Conservation (phyloP, 768 basidiomycete genomes). For the Hemileccinum impolitum region DNA sequence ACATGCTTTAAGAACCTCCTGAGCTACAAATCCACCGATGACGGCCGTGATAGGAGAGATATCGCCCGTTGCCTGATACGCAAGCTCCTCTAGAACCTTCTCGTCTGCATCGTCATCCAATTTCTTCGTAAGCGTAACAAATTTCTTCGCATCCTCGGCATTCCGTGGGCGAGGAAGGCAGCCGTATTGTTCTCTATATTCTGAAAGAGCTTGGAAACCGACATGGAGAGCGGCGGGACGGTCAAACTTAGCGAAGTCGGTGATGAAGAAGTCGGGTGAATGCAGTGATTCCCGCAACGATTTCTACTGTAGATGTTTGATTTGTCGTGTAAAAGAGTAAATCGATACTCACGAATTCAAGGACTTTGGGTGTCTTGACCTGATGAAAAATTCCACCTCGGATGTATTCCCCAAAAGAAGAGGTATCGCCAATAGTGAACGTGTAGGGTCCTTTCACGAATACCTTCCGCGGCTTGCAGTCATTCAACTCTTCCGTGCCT, state of each 20-base stretch:
- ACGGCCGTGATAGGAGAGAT: slow-evolving; percentile 89
- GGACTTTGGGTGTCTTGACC: slow-evolving; percentile 97
- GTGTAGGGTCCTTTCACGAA: slow-evolving; percentile 97
- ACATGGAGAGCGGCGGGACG: slow-evolving; percentile 86
- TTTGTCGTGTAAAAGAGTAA: neutral
- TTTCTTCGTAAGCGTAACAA: slow-evolving; percentile 79
- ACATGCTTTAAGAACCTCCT: slow-evolving; percentile 95
- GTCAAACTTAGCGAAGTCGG: slow-evolving; percentile 97
- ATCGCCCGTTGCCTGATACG: slow-evolving; percentile 91
- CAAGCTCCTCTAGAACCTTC: slow-evolving; percentile 75
- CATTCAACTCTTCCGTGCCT: slow-evolving; percentile 91
- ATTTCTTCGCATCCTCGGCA: slow-evolving; percentile 64
- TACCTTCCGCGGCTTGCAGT: slow-evolving; percentile 87
- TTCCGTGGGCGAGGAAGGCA: slow-evolving; percentile 83
- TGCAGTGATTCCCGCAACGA: slow-evolving; percentile 81
- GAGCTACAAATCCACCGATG: slow-evolving; percentile 95
- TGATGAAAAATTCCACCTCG: slow-evolving; percentile 94
- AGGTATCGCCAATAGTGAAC: slow-evolving; percentile 92
- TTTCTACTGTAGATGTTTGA: slow-evolving; percentile 58
- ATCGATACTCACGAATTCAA: slow-evolving; percentile 75
- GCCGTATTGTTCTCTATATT: slow-evolving; percentile 62
- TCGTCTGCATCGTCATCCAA: slow-evolving; percentile 75
- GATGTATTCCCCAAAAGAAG: slow-evolving; percentile 70
- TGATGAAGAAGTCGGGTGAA: slow-evolving; percentile 84
- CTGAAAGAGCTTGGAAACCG: slow-evolving; percentile 90